Evolutionary conservation across 2,329 filamentous ascomycete species (phyloP), one percentile per base, ranked within the genome.

Genomic region (Teratosphaeria pseudoeucalypti): DNA sequence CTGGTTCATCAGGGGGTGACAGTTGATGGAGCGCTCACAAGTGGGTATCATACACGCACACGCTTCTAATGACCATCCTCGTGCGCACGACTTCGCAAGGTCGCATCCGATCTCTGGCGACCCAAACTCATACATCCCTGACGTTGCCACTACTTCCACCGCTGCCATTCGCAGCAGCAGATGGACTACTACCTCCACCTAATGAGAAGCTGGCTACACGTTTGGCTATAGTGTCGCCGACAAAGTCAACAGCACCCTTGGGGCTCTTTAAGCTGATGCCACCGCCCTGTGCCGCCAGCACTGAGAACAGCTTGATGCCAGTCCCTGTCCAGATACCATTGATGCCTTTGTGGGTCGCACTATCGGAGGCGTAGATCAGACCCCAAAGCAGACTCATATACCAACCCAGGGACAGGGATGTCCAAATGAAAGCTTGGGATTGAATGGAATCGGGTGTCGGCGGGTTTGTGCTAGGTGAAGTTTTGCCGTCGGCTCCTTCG

Each of bases 351-450:
- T 88, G 92, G 0, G 87, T 84, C 32, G 92, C 84, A 60, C 91
- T 85, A 76, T 99, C 94, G 67, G 86, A 87, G 32, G 88, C 86
- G 72, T 96, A 97, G 57, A 96, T 85, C 67, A 96, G 89, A 16
- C 90, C 87, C 94, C 94, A 99, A 10, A 99, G 80, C 12, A 97
- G 79, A 5, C 90, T 92, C 74, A 96, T 90, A 73, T 97, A 96
- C 94, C 94, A 97, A 55, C 92, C 92, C 56, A 97, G 80, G 0
- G 90, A 88, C 37, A 96, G 79, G 0, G 89, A 86, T 2, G 91
- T 92, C 92, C 92, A 97, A 75, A 96, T 90, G 69, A 97, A 97
- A 14, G 90, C 87, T 70, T 96, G 92, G 16, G 19, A 80, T 54
- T 54, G 55, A 9, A 29, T 39, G 32, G 55, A 78, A 60, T 79